These are phyloP conservation scores for Mycena albidolilacea DNA, from an alignment of 768 basidiomycete genomes.

Conservation along the genomic window DNA sequence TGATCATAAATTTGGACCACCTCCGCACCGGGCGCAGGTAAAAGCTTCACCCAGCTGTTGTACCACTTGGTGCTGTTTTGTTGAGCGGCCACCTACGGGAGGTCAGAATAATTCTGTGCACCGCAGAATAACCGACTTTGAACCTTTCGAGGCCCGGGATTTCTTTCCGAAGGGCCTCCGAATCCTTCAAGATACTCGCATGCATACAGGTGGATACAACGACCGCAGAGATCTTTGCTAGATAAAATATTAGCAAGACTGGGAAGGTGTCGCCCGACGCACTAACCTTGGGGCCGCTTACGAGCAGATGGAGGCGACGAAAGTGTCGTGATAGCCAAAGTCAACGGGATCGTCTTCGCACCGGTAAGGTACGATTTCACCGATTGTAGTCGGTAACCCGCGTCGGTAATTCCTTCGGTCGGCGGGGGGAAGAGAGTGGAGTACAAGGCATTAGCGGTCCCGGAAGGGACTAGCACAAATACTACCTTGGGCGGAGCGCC, in stretches of 20 bases:
- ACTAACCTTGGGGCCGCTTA: constrained; percentile 39
- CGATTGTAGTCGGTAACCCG: constrained; percentile 67
- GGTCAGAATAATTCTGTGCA: background rate
- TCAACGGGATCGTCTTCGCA: constrained; percentile 58
- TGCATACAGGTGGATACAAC: constrained; percentile 91
- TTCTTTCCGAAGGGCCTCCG: constrained; percentile 77
- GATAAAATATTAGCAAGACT: constrained; percentile 3
- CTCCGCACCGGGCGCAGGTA: constrained; percentile 57
- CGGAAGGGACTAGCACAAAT: constrained; percentile 77
- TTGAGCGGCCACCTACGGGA: constrained; percentile 77
- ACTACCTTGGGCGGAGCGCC: constrained; percentile 32
- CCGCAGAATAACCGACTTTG: constrained; percentile 2
- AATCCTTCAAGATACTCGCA: constrained; percentile 87
- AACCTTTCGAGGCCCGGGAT: constrained; percentile 79
- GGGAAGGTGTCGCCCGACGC: background rate
- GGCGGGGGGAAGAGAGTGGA: constrained; percentile 78
- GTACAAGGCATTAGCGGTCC: constrained; percentile 96
- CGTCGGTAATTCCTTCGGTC: constrained; percentile 41
- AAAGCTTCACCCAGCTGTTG: constrained; percentile 68
- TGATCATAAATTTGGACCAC: constrained; percentile 77
- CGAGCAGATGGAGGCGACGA: constrained; percentile 48
- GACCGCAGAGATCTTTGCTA: constrained; percentile 72
- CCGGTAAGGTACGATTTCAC: constrained; percentile 65
- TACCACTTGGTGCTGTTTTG: constrained; percentile 85
- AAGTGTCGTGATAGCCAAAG: constrained; percentile 68